Evolutionary conservation across 2,329 filamentous ascomycete genomes (phyloP).

Genomic region (Monosporascus ibericus): DNA sequence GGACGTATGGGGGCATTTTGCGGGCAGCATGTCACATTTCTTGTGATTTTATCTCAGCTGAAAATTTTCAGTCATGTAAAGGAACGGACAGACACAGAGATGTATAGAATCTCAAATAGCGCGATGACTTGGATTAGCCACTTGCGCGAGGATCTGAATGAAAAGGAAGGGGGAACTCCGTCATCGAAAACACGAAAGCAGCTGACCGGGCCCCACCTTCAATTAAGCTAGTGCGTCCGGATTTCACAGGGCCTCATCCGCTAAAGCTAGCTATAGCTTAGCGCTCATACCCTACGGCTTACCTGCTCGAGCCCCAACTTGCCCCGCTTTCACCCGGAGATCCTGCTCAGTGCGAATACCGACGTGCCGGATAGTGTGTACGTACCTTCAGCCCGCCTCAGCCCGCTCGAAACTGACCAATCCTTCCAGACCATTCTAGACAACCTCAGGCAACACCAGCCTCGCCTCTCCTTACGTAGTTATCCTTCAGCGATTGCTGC

Average conservation of each 20-base stretch:
- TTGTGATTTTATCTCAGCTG: too few species aligned
- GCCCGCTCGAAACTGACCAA: too few species aligned
- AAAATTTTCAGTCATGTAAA: too few species aligned
- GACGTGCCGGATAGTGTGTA: too few species aligned
- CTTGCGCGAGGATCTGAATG: too few species aligned
- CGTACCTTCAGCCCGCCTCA: too few species aligned
- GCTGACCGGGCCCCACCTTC: constrained; percentile 10
- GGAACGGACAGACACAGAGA: too few species aligned
- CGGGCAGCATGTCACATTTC: constrained; percentile 3
- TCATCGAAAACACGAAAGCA: constrained; percentile 26
- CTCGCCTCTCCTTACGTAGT: neutral
- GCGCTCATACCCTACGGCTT: too few species aligned
- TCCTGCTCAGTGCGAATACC: too few species aligned
- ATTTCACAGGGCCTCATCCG: neutral
- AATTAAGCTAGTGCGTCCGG: neutral
- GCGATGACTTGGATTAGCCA: neutral
- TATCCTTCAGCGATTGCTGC: neutral
- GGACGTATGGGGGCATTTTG: constrained; percentile 61
- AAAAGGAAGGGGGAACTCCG: constrained; percentile 3
- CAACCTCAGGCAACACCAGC: neutral
- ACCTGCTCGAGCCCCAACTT: neutral
- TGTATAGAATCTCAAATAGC: neutral
- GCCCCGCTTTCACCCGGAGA: neutral
- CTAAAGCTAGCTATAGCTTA: neutral
- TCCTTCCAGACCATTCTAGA: neutral